Base-by-base conservation (phyloP, 202 grass and related monocot species). In the Dendrocalamus latiflorus region DNA sequence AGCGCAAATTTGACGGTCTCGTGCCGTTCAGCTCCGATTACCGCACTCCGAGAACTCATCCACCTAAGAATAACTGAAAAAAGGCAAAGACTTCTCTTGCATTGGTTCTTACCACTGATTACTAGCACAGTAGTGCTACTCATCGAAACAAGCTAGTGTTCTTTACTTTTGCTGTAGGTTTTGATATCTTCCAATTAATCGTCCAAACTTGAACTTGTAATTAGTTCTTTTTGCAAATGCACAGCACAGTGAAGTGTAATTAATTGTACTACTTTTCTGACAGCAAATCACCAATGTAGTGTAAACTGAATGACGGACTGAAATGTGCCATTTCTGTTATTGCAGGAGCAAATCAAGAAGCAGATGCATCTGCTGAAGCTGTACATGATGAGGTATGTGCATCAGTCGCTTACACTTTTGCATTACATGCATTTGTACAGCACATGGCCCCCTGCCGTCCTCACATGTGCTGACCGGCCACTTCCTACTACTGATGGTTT, bases 21-120 rank as follows among this genome's bases (percentile, higher is more conserved):
- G 75, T 88, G 68, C 86, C 88, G 69, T 60, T 93, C 76, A 63
- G 17, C 69, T 85, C 86, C 30, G 91, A 97, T 74, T 93, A 93
- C 86, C 67, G 20, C 79, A 25, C 2, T 22, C 89, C 91, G 25
- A 91, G n/a, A 88, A 86, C 80, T 62, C 94, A 97, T 83, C 73
- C 81, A 34, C 84, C 89, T 36, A 70, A 80, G 62, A 84, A 97
- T 76, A 97, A 97, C 91, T 93, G 83, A 91, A 64, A 77, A 91
- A 89, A 91, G 86, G 83, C 88, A 90, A 85, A 65, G 49, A 79
- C 74, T 86, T 89, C 76, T 65, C 68, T 51, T 43, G 41, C 41
- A 11, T 55, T 79, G 53, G 3, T 83, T 78, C 60, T 73, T 75
- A 72, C 36, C 62, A 70, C 65, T 90, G 21, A 11, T 74, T 75